Evolutionary conservation across 805 yeast genomes (phyloP).

Genomic region (Spencermartinsiella europaea): DNA sequence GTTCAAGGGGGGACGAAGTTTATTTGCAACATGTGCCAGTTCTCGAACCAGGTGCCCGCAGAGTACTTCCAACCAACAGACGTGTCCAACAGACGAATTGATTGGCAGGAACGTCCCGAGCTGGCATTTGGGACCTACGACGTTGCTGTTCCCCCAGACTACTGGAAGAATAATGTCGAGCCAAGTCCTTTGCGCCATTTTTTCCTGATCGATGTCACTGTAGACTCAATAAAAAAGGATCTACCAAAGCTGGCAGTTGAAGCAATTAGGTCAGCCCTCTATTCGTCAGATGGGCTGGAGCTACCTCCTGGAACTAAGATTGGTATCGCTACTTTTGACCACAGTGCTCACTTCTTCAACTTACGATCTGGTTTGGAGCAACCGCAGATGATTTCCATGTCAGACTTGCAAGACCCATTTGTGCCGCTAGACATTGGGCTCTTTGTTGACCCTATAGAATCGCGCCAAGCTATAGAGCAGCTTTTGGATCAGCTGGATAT

Average conservation of each 20-base stretch:
- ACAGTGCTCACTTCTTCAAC: constrained; percentile 65
- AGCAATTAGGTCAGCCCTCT: constrained; percentile 57
- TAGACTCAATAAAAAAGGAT: constrained; percentile 52
- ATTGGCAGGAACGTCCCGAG: constrained; percentile 65
- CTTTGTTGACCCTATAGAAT: constrained; percentile 72
- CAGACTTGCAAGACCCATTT: constrained; percentile 73
- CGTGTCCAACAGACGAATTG: constrained; percentile 56
- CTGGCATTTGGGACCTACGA: constrained; percentile 81
- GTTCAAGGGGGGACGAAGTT: constrained; percentile 55
- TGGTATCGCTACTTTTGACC: constrained; percentile 74
- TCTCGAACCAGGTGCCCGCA: constrained; percentile 60
- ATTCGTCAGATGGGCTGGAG: constrained; percentile 29
- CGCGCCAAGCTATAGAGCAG: constrained; percentile 57
- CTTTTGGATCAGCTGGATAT: constrained; percentile 59
- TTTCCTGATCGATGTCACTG: constrained; percentile 66
- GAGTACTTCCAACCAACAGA: constrained; percentile 65
- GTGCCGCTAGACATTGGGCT: constrained; percentile 72
- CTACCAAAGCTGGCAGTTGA: constrained; percentile 62
- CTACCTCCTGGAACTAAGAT: constrained; percentile 46
- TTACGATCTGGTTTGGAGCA: constrained; percentile 51
- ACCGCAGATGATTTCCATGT: constrained; percentile 54
- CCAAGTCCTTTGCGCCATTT: constrained; percentile 59
- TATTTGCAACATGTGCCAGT: constrained; percentile 82
- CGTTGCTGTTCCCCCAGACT: constrained; percentile 67
- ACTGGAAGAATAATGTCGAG: constrained; percentile 44